Evolutionary conservation across 2,329 filamentous ascomycete genomes (phyloP).

Genomic region (Beauveria sp.): DNA sequence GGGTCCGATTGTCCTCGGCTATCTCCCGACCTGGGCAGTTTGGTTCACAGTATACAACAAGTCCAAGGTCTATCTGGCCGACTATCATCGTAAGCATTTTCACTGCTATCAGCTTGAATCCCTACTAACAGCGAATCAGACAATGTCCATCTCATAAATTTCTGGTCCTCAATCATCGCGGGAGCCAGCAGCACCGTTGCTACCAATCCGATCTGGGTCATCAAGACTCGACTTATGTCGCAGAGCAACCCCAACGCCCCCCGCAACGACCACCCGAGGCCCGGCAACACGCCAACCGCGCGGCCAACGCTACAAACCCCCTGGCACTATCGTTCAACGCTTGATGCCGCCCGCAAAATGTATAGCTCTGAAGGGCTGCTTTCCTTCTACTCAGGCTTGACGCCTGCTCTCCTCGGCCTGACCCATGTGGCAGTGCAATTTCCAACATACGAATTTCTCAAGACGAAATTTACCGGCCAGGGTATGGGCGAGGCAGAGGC

Average conservation of each 20-base stretch:
- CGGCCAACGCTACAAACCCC: slow-evolving; percentile 54
- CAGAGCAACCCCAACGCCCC: slow-evolving; percentile 54
- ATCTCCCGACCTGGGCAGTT: slow-evolving; percentile 95
- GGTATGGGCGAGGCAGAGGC: slow-evolving; percentile 64
- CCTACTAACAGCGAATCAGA: slow-evolving; percentile 36
- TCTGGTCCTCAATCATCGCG: slow-evolving; percentile 84
- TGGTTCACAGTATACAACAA: slow-evolving; percentile 96
- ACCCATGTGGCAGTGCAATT: slow-evolving; percentile 97
- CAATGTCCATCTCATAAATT: slow-evolving; percentile 70
- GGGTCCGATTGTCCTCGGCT: slow-evolving; percentile 89
- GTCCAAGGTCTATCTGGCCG: slow-evolving; percentile 66
- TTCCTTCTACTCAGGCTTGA: slow-evolving; percentile 92
- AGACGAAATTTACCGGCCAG: slow-evolving; percentile 80
- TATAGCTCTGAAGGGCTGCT: slow-evolving; percentile 79
- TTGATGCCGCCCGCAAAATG: slow-evolving; percentile 94
- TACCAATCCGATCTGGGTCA: slow-evolving; percentile 98
- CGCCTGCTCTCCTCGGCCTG: slow-evolving; percentile 82
- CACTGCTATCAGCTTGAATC: neutral
- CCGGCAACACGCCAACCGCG: slow-evolving; percentile 46
- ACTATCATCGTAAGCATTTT: slow-evolving; percentile 50
- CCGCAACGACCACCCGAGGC: slow-evolving; percentile 39
- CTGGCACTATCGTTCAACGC: slow-evolving; percentile 85
- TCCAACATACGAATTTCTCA: slow-evolving; percentile 89
- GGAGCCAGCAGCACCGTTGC: slow-evolving; percentile 88
- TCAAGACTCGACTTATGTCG: slow-evolving; percentile 97